Base-by-base conservation (phyloP, 2,329 filamentous ascomycete genomes). In the Exophiala sp. region DNA sequence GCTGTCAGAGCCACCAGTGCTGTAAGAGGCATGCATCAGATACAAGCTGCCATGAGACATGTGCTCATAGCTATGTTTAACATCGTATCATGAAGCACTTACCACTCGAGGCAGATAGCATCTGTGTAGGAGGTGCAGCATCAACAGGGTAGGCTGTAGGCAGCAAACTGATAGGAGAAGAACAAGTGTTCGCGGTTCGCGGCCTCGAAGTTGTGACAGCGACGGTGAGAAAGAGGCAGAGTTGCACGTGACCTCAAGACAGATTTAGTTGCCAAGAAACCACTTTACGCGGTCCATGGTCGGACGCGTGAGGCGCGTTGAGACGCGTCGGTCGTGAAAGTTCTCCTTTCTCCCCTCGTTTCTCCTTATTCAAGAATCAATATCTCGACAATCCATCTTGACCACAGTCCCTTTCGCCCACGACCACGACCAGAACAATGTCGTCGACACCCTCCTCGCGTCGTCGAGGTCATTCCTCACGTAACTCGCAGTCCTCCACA, bases 391-490 rank as follows among this genome's bases (percentile, higher is more conserved):
- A 41, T n/a, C n/a, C n/a, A n/a, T n/a, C n/a, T n/a, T n/a, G n/a
- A n/a, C 41, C 37, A 24, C 9, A 21, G 18, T 24, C 18, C 19
- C 22, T 14, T 22, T 22, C 27, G 32, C 13, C 35, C 14, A 14
- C n/a, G n/a, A n/a, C n/a, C n/a, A n/a, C n/a, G n/a, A n/a, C 39
- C 19, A 19, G 19, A 19, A 49, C 22, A 9, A 57, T 57, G 54
- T 57, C 54, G 70, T 73, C 70, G 53, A 71, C 71, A 35, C 69
- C 71, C 30, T 63, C 68, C 50, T 66, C 68, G 53, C 67, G 66
- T 43, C 67, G 69, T 53, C 67, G 69, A 51, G 68, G 68, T 48
- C 68, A 68, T 32, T 64, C 69, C 27, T 61, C 69, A 9, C 66
- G 66, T 43, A 65, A 68, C 49, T 66, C 70, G 32, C 59, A 65